Evolutionary conservation across 169 alveolate species (phyloP).

Genomic region (Plasmodium berghei): DNA sequence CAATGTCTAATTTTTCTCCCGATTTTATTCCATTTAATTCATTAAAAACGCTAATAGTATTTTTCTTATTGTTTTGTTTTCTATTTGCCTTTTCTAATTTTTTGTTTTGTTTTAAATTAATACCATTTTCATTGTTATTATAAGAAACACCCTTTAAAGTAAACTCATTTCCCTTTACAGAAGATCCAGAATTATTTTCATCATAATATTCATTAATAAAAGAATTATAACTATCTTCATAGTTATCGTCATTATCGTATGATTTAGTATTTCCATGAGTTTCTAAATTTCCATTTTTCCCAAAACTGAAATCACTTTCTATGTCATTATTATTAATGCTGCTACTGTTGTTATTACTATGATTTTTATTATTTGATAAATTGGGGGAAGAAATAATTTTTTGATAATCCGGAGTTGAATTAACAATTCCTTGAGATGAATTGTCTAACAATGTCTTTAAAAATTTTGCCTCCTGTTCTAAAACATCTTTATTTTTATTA

Average conservation of each 20-base stretch:
- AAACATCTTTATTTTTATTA: conserved; percentile 59
- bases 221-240: conserved; percentile 47
- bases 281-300: conserved; percentile 44
- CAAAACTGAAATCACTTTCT: conserved; percentile 76
- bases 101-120: conserved; percentile 9
- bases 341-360: neutral
- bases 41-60: neutral
- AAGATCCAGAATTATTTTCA: conserved; percentile 16
- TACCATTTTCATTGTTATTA: conserved; percentile 9
- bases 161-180: conserved; percentile 20
- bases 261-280: conserved; percentile 7
- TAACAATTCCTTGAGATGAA: conserved; percentile 76
- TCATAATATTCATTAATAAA: conserved; percentile 50
- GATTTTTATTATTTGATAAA: conserved; percentile 22
- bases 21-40: conserved; percentile 1
- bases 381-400: conserved; percentile 33
- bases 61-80: neutral
- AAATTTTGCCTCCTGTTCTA: conserved; percentile 66
- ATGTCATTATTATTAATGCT: conserved; percentile 30
- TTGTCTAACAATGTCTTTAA: conserved; percentile 52
- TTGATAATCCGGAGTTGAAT: conserved; percentile 77
- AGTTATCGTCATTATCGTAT: conserved; percentile 12
- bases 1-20: neutral
- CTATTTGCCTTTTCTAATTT: neutral
- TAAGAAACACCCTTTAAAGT: neutral